phyloP scores from a whole-genome alignment of 257 asterid genomes.

The Eucommia ulmoides region DNA sequence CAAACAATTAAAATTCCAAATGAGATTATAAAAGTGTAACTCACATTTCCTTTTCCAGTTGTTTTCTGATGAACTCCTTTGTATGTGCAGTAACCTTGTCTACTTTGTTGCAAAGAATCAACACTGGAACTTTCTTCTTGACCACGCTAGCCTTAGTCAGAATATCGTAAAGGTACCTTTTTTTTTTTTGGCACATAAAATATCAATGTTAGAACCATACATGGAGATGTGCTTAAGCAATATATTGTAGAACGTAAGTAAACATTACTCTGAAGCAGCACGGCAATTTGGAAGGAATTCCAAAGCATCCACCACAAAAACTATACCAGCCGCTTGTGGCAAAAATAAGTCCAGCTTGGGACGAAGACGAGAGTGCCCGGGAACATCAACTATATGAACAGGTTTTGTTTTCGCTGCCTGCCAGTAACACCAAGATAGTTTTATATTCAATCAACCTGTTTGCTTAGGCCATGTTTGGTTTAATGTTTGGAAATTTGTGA shows the following conservation, averaged over 20 bases:
- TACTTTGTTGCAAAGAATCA: conserved; percentile 83
- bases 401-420: conserved; percentile 65
- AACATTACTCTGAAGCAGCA: conserved; percentile 67
- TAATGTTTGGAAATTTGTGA: no score
- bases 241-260: not conserved
- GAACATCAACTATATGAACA: conserved; percentile 72
- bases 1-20: not conserved
- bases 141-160: conserved; percentile 62
- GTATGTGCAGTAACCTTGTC: conserved; percentile 85
- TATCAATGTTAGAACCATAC: conserved; percentile 4
- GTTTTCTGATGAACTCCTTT: conserved; percentile 67
- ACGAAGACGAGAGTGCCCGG: conserved; percentile 80
- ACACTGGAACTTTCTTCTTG: conserved; percentile 55
- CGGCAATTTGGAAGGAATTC: conserved; percentile 72
- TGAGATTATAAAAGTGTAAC: conserved; percentile 3
- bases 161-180: conserved; percentile 73
- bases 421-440: no score
- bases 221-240: no score
- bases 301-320: conserved; percentile 72
- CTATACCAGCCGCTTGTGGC: conserved; percentile 61
- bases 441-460: no score
- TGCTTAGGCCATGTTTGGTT: no score
- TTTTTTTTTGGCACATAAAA: conserved; percentile 6
- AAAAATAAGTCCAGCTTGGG: conserved; percentile 63
- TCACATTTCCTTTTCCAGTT: conserved; percentile 55